These are phyloP conservation scores for Ophiostoma sp. DNA, from an alignment of 2,329 filamentous ascomycete genomes.

Conservation along the genomic window DNA sequence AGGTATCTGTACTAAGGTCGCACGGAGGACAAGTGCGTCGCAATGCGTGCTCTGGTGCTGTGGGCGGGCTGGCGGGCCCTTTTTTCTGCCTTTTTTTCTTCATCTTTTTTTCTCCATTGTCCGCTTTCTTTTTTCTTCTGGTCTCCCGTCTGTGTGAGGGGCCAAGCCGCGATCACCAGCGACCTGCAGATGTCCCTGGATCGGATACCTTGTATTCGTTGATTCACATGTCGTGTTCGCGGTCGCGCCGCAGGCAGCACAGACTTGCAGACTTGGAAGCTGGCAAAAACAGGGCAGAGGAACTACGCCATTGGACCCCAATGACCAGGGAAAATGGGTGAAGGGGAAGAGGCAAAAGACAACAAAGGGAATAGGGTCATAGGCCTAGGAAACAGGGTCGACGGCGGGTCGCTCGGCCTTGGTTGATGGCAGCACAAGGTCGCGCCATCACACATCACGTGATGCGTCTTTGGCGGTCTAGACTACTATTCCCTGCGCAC, in stretches of 20 bases:
- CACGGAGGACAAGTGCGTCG: not conserved
- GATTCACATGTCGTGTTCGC: not conserved
- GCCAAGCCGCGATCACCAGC: not conserved
- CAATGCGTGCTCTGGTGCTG: not conserved
- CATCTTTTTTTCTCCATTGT: not conserved
- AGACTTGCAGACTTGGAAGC: not conserved
- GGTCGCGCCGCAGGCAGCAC: not conserved
- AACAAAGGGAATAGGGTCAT: not conserved
- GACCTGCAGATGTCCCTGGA: not conserved
- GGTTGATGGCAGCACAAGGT: not conserved
- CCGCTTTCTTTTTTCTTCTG: not conserved
- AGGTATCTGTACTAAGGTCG: not conserved
- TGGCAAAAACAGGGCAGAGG: constrained; percentile 3
- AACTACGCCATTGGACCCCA: constrained; percentile 7
- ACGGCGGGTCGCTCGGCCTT: not conserved
- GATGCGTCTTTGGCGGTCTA: not conserved
- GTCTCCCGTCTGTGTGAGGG: not conserved
- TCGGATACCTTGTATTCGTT: not conserved
- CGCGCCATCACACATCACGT: not conserved
- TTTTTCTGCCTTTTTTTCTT: not conserved
- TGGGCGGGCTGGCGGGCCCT: not conserved
- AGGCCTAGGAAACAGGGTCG: constrained; percentile 7
- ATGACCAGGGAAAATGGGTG: not conserved
- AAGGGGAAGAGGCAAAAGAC: not conserved
- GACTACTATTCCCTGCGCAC: not conserved